Conservation (phyloP, 345 rosid genomes). For the Linum lewisii region DNA sequence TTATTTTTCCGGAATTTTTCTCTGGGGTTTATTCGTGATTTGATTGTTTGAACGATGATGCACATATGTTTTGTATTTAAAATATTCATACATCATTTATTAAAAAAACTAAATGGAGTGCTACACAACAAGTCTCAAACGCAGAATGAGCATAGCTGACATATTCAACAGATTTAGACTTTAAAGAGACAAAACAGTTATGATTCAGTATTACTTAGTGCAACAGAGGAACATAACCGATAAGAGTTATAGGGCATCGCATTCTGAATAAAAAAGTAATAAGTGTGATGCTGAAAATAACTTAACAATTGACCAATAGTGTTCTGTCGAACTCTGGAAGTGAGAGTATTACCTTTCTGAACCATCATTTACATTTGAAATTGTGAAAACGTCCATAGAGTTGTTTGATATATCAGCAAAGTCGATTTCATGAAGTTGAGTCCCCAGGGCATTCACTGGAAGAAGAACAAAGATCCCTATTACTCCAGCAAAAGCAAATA, state of each 20-base stretch:
- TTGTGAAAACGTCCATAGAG: slow-evolving; percentile 79
- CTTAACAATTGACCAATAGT: neutral
- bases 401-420: slow-evolving; percentile 54
- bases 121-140: neutral
- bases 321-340: neutral
- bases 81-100: no score
- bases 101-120: neutral
- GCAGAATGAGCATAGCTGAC: no score
- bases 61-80: no score
- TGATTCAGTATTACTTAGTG: neutral
- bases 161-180: neutral
- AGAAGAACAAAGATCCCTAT: slow-evolving; percentile 83
- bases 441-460: slow-evolving; percentile 77
- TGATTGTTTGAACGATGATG: no score
- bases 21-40: no score
- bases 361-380: slow-evolving; percentile 61
- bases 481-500: slow-evolving; percentile 78
- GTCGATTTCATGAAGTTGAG: slow-evolving; percentile 50
- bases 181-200: neutral
- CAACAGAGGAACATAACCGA: no score
- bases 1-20: no score
- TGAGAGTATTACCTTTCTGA: slow-evolving; percentile 45
- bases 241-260: neutral
- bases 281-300: no score
- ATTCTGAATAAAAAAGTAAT: no score